These are phyloP conservation scores for Allantophomopsis lycopodina DNA, from an alignment of 2,329 filamentous ascomycete genomes.

Conservation along the genomic window DNA sequence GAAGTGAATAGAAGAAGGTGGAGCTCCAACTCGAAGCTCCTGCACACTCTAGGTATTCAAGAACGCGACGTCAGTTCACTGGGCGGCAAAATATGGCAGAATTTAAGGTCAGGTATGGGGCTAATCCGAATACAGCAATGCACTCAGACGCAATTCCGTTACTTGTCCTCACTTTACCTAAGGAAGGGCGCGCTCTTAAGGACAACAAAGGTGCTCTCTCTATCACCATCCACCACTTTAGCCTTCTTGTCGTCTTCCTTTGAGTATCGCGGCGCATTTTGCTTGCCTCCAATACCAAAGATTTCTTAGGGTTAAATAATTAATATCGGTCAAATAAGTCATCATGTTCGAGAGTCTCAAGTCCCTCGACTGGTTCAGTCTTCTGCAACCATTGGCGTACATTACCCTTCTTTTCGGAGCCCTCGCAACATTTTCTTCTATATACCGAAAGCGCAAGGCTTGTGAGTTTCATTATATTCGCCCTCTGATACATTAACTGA, in stretches of 20 bases:
- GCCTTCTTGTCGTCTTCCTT: too few species aligned
- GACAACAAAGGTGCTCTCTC: too few species aligned
- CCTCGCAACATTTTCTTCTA: conserved; percentile 78
- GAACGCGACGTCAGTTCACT: background rate
- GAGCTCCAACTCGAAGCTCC: background rate
- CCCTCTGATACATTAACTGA: conserved; percentile 5
- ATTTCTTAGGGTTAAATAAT: too few species aligned
- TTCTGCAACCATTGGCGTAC: conserved; percentile 81
- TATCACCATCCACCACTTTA: too few species aligned
- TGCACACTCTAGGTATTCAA: background rate
- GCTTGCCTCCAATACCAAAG: too few species aligned
- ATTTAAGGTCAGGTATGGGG: background rate
- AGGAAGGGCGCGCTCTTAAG: too few species aligned
- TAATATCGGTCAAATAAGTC: too few species aligned
- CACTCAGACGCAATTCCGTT: too few species aligned
- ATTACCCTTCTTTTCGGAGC: conserved; percentile 76
- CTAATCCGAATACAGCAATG: background rate
- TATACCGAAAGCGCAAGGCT: conserved; percentile 88
- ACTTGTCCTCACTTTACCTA: too few species aligned
- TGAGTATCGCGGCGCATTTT: too few species aligned
- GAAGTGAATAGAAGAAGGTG: background rate
- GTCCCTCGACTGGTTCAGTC: conserved; percentile 63
- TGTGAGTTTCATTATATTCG: conserved; percentile 31
- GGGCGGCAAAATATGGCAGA: background rate
- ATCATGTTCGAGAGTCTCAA: conserved; percentile 13